Evolutionary conservation across 2,329 filamentous ascomycete species (phyloP), one percentile per base, ranked within the genome.

Genomic region (Colletotrichum sp.): DNA sequence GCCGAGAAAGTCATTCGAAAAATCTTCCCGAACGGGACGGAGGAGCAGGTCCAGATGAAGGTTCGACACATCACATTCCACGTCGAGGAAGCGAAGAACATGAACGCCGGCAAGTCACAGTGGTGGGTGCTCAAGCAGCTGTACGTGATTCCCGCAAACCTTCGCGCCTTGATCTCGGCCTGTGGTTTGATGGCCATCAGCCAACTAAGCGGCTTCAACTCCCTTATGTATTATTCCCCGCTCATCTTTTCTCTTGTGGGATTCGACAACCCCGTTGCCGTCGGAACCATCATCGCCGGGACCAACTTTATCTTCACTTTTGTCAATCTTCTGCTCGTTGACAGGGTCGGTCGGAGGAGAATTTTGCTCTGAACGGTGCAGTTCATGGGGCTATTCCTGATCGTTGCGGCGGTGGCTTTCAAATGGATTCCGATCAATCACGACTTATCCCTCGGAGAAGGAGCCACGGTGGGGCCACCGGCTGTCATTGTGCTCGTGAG

Each of bases 201-300:
- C 16, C 88, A 90, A 81, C 88, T 90, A 56, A 84, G 86, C 8
- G 88, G 88, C 0, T 89, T 91, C 80, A 91, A 90, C 75, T 88
- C 88, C 2, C 82, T 90, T 48, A 83, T 85, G 75, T 89, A 89
- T 80, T 90, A 89, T 80, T 87, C 86, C 0, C 87, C 87, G 0
- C 86, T 86, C 0, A 80, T 90, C 0, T 90, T 90, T 76, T 80
- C 83, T 2, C 84, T 89, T 5, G 87, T 89, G 30, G 87, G 88
- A 1, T 89, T 90, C 79, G 80, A 82, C 22, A 87, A 89, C 67
- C 86, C 88, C 0, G 84, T 86, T 0, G 87, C 86, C 2, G 88
- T 90, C 27, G 85, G 84, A 1, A 85, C 84, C 16, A 82, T 87
- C 70, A 84, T 88, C 48, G 85, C 85, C 6, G 86, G 81, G 3